phyloP scores from a whole-genome alignment of 2,329 filamentous ascomycete genomes.

The Penicillium griseofulvum region DNA sequence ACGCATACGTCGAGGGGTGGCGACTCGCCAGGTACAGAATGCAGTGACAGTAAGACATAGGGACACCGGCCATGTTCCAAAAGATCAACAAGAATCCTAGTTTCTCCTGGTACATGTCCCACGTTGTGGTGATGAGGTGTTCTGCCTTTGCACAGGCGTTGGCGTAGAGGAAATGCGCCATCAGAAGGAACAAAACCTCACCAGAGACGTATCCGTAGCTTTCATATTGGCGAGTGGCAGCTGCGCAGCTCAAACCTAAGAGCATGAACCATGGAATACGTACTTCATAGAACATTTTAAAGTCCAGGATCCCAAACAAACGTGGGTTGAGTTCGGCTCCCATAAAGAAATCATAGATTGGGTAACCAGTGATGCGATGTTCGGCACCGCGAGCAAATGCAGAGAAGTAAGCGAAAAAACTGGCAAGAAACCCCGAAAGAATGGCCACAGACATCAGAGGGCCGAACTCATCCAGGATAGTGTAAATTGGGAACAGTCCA shows the following conservation, averaged over 20 bases:
- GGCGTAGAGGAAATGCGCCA: conserved; percentile 88
- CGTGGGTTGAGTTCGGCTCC: conserved; percentile 81
- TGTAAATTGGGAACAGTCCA: conserved; percentile 82
- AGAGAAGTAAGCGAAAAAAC: conserved; percentile 80
- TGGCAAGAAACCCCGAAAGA: conserved; percentile 78
- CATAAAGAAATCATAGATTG: conserved; percentile 86
- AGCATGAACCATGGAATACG: conserved; percentile 93
- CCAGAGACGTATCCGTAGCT: conserved; percentile 77
- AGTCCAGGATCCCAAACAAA: conserved; percentile 77
- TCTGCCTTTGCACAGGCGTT: conserved; percentile 90
- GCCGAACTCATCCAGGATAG: conserved; percentile 89
- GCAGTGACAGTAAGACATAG: conserved; percentile 88
- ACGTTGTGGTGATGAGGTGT: conserved; percentile 82
- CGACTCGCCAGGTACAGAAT: conserved; percentile 84
- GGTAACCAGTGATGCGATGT: conserved; percentile 84
- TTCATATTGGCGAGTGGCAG: conserved; percentile 80
- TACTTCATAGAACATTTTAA: conserved; percentile 95
- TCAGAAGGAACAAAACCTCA: conserved; percentile 75
- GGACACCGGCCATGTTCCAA: conserved; percentile 92
- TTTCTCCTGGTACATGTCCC: conserved; percentile 97
- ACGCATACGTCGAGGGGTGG: conserved; percentile 69
- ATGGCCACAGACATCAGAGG: conserved; percentile 90
- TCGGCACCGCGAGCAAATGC: conserved; percentile 74
- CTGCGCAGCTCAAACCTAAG: conserved; percentile 61
- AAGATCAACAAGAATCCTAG: conserved; percentile 97